phyloP scores from a whole-genome alignment of 2,329 filamentous ascomycete species.

The Neobulgaria alba region DNA sequence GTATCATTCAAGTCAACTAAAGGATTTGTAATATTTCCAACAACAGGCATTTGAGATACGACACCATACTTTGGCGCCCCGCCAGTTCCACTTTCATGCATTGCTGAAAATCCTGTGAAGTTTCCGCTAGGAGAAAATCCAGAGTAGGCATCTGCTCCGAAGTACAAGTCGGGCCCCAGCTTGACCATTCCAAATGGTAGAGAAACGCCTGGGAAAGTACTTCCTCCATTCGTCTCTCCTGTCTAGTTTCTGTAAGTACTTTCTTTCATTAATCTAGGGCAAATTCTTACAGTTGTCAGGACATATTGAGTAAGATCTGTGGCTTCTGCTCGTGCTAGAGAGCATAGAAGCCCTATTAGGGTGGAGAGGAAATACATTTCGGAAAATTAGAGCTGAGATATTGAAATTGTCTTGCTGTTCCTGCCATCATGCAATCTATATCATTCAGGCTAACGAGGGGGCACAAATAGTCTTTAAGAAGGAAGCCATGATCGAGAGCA shows the following conservation, averaged over 20 bases:
- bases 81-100: slow-evolving; percentile 6
- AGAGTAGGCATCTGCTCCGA: slow-evolving; percentile 38
- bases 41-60: slow-evolving; percentile 31
- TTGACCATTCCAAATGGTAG: slow-evolving; percentile 19
- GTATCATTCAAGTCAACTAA: slow-evolving; percentile 45
- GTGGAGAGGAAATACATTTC: not conserved
- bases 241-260: no score
- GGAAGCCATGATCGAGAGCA: slow-evolving; percentile 1
- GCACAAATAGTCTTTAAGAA: not conserved
- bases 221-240: slow-evolving; percentile 12
- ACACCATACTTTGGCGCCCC: slow-evolving; percentile 6
- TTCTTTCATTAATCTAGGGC: not conserved
- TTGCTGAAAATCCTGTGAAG: slow-evolving; percentile 6
- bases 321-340: not conserved
- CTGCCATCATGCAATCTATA: no score
- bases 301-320: slow-evolving; percentile 18
- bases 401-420: not conserved
- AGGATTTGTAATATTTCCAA: slow-evolving; percentile 42
- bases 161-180: slow-evolving; percentile 14
- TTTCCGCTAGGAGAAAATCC: slow-evolving; percentile 33
- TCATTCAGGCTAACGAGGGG: not conserved
- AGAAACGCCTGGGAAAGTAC: slow-evolving; percentile 15
- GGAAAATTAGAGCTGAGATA: not conserved
- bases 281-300: slow-evolving; percentile 11
- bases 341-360: not conserved